Evolutionary conservation across 352 stramenopile species (phyloP).

Genomic region (Pythium plurisporium): DNA sequence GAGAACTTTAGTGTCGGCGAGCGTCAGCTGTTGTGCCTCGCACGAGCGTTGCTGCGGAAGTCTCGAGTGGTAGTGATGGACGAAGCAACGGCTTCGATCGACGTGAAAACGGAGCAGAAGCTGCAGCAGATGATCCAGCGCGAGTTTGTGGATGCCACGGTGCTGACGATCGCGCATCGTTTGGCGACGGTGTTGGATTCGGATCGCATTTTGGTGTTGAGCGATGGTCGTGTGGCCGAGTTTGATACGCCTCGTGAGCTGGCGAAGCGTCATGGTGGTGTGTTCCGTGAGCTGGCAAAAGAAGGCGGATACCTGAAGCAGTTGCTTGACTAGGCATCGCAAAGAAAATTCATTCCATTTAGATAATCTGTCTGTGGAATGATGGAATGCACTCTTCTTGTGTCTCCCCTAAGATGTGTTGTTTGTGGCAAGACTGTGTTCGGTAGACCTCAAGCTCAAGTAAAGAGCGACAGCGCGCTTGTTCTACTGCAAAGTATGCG

Average conservation of each 20-base stretch:
- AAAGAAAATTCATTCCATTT: background rate
- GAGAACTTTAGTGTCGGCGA: constrained; percentile 91
- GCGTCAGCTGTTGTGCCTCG: constrained; percentile 66
- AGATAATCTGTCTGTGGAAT: too few species aligned
- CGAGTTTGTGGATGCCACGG: constrained; percentile 86
- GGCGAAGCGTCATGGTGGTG: constrained; percentile 5
- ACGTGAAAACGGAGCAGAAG: constrained; percentile 49
- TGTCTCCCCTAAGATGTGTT: too few species aligned
- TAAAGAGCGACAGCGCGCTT: too few species aligned
- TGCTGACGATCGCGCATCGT: constrained; percentile 94
- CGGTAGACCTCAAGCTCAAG: too few species aligned
- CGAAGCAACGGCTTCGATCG: constrained; percentile 87
- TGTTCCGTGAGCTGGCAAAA: constrained; percentile 26
- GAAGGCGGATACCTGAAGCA: constrained; percentile 25
- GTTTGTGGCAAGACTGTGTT: too few species aligned
- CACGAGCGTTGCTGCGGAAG: constrained; percentile 26
- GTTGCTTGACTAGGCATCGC: constrained; percentile 1
- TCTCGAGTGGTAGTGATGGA: constrained; percentile 91
- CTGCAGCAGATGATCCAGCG: constrained; percentile 75
- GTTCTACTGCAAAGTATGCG: too few species aligned
- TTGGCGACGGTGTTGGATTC: constrained; percentile 90
- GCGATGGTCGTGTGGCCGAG: constrained; percentile 80
- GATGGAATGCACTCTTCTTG: too few species aligned
- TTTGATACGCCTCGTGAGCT: constrained; percentile 65
- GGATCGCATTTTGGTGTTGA: constrained; percentile 87